Evolutionary conservation across 2,329 filamentous ascomycete genomes (phyloP), one percentile per base, ranked within the genome.

Genomic region (Davidsoniella australis): DNA sequence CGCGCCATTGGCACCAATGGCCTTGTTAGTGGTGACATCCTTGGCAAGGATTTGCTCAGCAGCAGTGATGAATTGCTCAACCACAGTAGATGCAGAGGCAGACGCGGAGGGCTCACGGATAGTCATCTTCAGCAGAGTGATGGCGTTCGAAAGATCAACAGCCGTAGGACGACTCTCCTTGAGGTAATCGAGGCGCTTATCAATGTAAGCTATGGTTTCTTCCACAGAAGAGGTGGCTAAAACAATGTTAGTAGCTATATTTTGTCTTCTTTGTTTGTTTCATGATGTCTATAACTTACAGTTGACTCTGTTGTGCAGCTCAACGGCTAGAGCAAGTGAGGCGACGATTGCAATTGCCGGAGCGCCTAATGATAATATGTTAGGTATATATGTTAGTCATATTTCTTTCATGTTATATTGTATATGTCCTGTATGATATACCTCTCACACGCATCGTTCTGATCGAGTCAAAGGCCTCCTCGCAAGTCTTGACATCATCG

Each of bases 291-390:
- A 33, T 4, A 10, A 64, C 65, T 52, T 58, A 67, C 67, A 60
- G 57, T 65, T 68, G 44, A 60, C 63, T 52, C 72, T 72, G 6
- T 75, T 73, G 46, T 78, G 69, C 7, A 96, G 66, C 63, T 96
- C 89, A 7, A 94, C 85, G 1, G 87, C 88, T 36, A 95, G 75
- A 2, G 85, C 81, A 33, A 98, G 74, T 17, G 84, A 85, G 18
- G 91, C 91, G n/a, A 98, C 91, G 55, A 98, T 96, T 41, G 91
- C 91, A 62, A 98, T 98, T 42, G 91, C 91, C 0, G 91, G 91
- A 4, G 91, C 91, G 33, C 65, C 54, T 55, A 37, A 12, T 20
- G n/a, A 12, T 40, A 20, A 36, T 24, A 26, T 33, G 38, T 41
- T 10, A 44, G 5, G 6, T 45, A n/a, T 16, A 36, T 24, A 26